A percentile compares a stretch with the other conserved stretches of the same genome.
phyloP scores from a whole-genome alignment of 805 yeast genomes.

The Sugiyamaella marilandica region DNA sequence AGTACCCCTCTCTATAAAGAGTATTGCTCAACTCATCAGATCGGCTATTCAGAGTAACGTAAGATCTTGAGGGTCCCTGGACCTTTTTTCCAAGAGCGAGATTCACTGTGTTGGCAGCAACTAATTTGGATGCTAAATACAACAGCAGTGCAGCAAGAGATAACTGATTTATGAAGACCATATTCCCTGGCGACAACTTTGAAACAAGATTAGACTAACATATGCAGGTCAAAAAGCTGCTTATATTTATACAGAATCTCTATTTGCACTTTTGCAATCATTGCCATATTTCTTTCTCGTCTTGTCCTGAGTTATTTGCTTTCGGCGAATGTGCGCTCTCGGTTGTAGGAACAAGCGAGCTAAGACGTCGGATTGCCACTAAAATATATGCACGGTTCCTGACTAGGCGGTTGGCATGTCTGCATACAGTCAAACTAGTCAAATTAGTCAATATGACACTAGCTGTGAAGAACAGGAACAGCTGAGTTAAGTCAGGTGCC shows the following conservation, averaged over 20 bases:
- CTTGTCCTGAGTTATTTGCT: neutral
- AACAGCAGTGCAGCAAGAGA: neutral
- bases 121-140: neutral
- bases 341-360: neutral
- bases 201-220: neutral
- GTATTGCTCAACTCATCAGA: neutral
- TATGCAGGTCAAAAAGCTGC: neutral
- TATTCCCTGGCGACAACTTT: neutral
- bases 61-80: neutral
- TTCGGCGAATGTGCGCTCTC: neutral
- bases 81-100: neutral
- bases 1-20: constrained; percentile 4
- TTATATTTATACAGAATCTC: neutral
- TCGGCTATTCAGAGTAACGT: neutral
- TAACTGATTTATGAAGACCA: neutral
- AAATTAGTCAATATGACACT: too few relatives aligned
- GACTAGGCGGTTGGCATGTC: neutral
- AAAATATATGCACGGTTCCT: neutral
- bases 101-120: neutral
- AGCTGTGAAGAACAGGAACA: too few relatives aligned
- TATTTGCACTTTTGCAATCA: neutral
- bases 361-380: neutral
- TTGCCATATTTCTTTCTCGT: neutral
- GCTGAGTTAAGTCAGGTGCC: too few relatives aligned
- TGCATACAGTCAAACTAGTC: neutral